Evolutionary conservation across 345 rosid species (phyloP).

Genomic region (Anastatica hierochuntica): DNA sequence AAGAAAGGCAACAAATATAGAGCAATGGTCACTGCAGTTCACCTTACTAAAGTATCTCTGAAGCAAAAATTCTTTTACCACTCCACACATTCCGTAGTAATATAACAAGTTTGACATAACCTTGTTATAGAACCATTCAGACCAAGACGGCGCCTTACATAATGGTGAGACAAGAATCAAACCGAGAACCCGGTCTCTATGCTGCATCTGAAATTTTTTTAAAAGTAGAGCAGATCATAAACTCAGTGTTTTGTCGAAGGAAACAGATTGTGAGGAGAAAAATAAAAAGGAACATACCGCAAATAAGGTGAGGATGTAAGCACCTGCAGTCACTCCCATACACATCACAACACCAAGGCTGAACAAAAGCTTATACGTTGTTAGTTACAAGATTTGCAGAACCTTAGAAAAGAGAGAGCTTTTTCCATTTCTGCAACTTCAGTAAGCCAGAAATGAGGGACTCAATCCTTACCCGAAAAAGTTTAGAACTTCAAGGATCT

Average conservation of each 20-base stretch:
- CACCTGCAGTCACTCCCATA: conserved; percentile 96
- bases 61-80: conserved; percentile 68
- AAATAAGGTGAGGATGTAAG: conserved; percentile 74
- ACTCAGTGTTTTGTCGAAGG: neutral
- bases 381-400: conserved; percentile 4
- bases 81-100: conserved; percentile 84
- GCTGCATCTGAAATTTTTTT: conserved; percentile 64
- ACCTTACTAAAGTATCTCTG: conserved; percentile 97
- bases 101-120: conserved; percentile 65
- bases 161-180: conserved; percentile 91
- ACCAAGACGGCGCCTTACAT: conserved; percentile 92
- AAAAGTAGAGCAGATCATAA: neutral
- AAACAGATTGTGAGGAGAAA: neutral
- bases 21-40: neutral
- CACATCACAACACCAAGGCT: conserved; percentile 94
- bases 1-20: neutral
- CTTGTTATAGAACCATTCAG: conserved; percentile 88
- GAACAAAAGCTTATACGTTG: conserved; percentile 10
- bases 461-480: conserved; percentile 69
- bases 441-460: too few species aligned
- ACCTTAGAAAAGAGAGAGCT: neutral
- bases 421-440: neutral
- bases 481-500: conserved; percentile 79
- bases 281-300: conserved; percentile 46
- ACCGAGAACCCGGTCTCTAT: conserved; percentile 80